Conservation (phyloP, 2,329 filamentous ascomycete species). For the Clarireedia hainanense region DNA sequence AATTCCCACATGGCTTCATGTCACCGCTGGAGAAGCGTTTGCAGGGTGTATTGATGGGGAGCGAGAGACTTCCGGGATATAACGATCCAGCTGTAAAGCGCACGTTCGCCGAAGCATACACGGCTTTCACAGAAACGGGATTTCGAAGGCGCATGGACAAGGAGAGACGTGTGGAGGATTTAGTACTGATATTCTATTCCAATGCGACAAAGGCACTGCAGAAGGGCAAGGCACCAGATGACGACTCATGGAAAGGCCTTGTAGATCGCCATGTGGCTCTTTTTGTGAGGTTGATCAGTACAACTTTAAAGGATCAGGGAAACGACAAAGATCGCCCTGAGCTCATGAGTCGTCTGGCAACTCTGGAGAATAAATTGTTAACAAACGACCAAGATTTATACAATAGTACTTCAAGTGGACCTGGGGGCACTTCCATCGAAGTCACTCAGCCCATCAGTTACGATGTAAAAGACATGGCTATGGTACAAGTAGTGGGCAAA, state of each 20-base stretch:
- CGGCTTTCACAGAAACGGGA: constrained; percentile 78
- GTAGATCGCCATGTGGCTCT: constrained; percentile 92
- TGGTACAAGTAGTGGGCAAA: constrained; percentile 78
- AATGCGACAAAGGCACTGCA: constrained; percentile 86
- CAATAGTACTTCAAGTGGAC: constrained; percentile 50
- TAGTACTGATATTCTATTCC: constrained; percentile 94
- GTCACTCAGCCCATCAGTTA: constrained; percentile 77
- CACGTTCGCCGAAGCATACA: constrained; percentile 91
- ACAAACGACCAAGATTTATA: constrained; percentile 88
- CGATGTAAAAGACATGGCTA: constrained; percentile 93
- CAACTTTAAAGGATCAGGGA: constrained; percentile 73
- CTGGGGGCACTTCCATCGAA: constrained; percentile 60
- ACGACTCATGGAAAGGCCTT: constrained; percentile 85
- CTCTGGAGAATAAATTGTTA: constrained; percentile 86
- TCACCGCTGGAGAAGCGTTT: constrained; percentile 47
- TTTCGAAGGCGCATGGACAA: constrained; percentile 92
- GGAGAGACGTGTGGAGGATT: constrained; percentile 83
- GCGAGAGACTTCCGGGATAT: constrained; percentile 78
- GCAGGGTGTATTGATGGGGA: constrained; percentile 54
- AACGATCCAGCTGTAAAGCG: constrained; percentile 86
- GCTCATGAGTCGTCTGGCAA: constrained; percentile 67
- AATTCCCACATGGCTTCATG: constrained; percentile 65
- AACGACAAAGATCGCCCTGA: constrained; percentile 82
- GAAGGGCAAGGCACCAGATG: constrained; percentile 65
- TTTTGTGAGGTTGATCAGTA: constrained; percentile 79